Evolutionary conservation across 2,329 filamentous ascomycete species (phyloP), one percentile per base, ranked within the genome.

Genomic region (Meredithiella fracta): DNA sequence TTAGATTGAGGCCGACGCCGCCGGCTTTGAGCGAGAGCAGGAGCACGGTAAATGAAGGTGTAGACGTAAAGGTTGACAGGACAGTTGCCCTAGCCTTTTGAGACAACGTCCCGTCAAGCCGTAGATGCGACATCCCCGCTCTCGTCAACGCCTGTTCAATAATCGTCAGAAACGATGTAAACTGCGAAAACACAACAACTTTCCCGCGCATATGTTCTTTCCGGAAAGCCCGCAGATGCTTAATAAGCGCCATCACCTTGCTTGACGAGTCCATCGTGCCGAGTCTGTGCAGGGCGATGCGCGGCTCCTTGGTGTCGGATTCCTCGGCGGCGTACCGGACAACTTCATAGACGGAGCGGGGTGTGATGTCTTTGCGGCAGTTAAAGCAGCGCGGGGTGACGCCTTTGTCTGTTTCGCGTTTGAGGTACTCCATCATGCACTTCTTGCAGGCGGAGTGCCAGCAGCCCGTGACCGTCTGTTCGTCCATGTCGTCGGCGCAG

Each of bases 361-460:
- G 75, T 64, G 84, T 92, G 64, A 98, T 82, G 11, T 80, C 75
- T 62, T 88, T 85, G 31, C 92, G 85, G 65, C 92, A 98, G 61
- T 85, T 91, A 71, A 95, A 94, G 68, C 92, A 98, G 8, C 83
- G 79, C 1, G 92, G 85, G 0, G 84, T 67, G 52, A 86, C 78
- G 47, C 82, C 81, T 58, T 84, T 87, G 61, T 87, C 82, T 3
- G 76, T 83, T 66, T 95, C 85, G 64, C 95, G 89, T 60, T 85
- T 81, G 64, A 98, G 94, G 62, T 88, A 95, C 62, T 88, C 82
- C 1, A 94, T 72, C n/a, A 97, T 71, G 63, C 92, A 98, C 60
- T 86, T 84, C 68, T 92, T 95, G 72, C 92, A 98, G 0, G 92
- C 90, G 34, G 87, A 94, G 67, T 98, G 92, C 89, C 92, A 98